Evolutionary conservation across 805 yeast species (phyloP).

Genomic region (Grigorovia transvaalensis): DNA sequence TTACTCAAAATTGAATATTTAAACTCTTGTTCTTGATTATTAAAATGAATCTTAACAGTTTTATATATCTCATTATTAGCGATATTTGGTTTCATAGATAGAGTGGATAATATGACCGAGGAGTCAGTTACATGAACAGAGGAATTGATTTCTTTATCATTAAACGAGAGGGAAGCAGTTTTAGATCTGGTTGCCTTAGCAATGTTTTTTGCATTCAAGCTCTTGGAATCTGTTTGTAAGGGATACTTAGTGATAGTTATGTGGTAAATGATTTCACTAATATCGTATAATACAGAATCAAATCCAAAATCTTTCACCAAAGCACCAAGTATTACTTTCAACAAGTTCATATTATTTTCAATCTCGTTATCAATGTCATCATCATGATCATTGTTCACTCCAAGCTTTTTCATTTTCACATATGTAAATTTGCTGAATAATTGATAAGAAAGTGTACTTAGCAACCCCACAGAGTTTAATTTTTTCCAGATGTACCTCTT

Average conservation of each 20-base stretch:
- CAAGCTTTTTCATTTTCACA: not conserved
- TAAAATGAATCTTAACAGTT: conserved; percentile 40
- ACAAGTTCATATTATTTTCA: conserved; percentile 39
- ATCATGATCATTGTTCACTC: not conserved
- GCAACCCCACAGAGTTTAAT: conserved; percentile 31
- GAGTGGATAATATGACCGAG: conserved; percentile 14
- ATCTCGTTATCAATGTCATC: not conserved
- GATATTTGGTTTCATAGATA: conserved; percentile 29
- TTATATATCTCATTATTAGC: conserved; percentile 30
- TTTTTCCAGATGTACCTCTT: conserved; percentile 41
- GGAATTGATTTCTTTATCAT: not conserved
- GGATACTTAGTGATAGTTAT: conserved; percentile 56
- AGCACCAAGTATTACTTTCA: conserved; percentile 42
- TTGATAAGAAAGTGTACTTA: conserved; percentile 17
- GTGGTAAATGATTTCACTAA: conserved; percentile 57
- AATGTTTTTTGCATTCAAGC: not conserved
- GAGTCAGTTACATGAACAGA: not conserved
- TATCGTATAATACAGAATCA: conserved; percentile 40
- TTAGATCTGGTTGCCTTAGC: not conserved
- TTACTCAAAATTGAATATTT: conserved; percentile 52
- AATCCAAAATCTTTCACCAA: conserved; percentile 75
- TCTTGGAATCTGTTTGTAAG: conserved; percentile 15
- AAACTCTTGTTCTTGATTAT: conserved; percentile 48
- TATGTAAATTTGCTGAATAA: conserved; percentile 11
- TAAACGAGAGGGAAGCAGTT: not conserved